Conservation (phyloP, 1,139 yeast species). For the Chernovozyma sophiae-reginae region DNA sequence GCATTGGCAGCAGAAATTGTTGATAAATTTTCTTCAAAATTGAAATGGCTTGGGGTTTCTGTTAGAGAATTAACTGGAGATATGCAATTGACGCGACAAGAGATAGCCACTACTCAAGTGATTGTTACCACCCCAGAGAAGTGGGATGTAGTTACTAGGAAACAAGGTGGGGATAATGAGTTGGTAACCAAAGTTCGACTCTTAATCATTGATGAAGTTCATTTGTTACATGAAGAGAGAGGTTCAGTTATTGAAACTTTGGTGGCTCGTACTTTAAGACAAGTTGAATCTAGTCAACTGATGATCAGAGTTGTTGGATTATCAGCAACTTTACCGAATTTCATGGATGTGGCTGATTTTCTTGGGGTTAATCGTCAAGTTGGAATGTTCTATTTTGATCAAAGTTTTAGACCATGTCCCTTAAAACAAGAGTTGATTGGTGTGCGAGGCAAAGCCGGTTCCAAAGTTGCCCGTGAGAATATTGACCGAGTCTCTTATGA, state of each 20-base stretch:
- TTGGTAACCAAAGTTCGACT: slow-evolving; percentile 80
- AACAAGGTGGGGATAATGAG: slow-evolving; percentile 80
- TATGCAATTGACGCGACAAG: slow-evolving; percentile 86
- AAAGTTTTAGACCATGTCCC: slow-evolving; percentile 91
- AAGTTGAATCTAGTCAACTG: slow-evolving; percentile 88
- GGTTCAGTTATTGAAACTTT: slow-evolving; percentile 96
- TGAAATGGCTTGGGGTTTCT: slow-evolving; percentile 78
- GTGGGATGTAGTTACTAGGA: slow-evolving; percentile 98
- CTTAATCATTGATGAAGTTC: slow-evolving; percentile 93
- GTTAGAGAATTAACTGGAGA: slow-evolving; percentile 95
- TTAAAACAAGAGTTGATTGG: slow-evolving; percentile 85
- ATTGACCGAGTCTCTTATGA: slow-evolving; percentile 76
- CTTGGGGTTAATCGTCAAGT: slow-evolving; percentile 83
- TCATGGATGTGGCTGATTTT: slow-evolving; percentile 91
- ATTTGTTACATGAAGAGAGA: slow-evolving; percentile 92
- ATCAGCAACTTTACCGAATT: slow-evolving; percentile 95
- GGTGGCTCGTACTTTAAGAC: slow-evolving; percentile 92
- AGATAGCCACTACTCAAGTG: slow-evolving; percentile 79
- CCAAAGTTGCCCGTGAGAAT: slow-evolving; percentile 67
- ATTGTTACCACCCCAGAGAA: slow-evolving; percentile 97
- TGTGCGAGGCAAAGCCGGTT: slow-evolving; percentile 75
- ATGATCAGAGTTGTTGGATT: slow-evolving; percentile 96
- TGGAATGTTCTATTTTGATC: slow-evolving; percentile 93
- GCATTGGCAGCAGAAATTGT: slow-evolving; percentile 98
- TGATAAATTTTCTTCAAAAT: slow-evolving; percentile 74